Evolutionary conservation across 495 filamentous ascomycete species (phyloP), one percentile per base, ranked within the genome.

Genomic region (Astrothelium macrocarpum): DNA sequence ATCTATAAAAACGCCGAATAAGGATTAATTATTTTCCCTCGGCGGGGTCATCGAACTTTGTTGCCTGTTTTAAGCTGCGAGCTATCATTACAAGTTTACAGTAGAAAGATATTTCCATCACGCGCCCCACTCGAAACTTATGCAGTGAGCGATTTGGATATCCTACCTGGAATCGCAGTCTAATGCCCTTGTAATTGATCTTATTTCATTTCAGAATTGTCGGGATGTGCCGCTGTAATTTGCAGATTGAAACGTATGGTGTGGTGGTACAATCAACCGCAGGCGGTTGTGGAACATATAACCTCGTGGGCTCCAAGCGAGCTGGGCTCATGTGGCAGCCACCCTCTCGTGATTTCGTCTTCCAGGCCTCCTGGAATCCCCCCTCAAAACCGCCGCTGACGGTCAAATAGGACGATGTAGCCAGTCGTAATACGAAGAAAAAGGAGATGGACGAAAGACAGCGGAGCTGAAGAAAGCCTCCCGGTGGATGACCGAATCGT

Each of bases 241-340:
- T 42, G 36, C 45, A 12, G 16, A n/a, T 28, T 12, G 5, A 20
- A 20, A 18, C 45, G n/a, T 23, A 18, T 49, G 5, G 49, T 56
- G 49, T 56, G 49, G 49, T 56, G 7, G 49, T 29, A 56, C 49
- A 56, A 56, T 56, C 49, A 56, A 56, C 49, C 25, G 49, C 49
- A 56, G 26, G 49, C 20, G 26, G 49, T 29, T 25, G 49, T 56
- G 49, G 11, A 56, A 56, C 49, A 10, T 25, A 49, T 25, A 56
- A 26, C 49, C 49, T 56, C 49, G 49, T 56, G 49, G 49, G 49
- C 49, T 56, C 49, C 49, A 56, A 56, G 49, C 49, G 49, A 56
- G 49, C 49, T 56, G 49, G 29, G 25, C 20, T 11, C 49, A 56
- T 56, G 49, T 56, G 49, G 49, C 26, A 56, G 49, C 49, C 49